These are phyloP conservation scores for Celoporthe dispersa DNA, from an alignment of 2,329 filamentous ascomycete species.

Conservation along the genomic window DNA sequence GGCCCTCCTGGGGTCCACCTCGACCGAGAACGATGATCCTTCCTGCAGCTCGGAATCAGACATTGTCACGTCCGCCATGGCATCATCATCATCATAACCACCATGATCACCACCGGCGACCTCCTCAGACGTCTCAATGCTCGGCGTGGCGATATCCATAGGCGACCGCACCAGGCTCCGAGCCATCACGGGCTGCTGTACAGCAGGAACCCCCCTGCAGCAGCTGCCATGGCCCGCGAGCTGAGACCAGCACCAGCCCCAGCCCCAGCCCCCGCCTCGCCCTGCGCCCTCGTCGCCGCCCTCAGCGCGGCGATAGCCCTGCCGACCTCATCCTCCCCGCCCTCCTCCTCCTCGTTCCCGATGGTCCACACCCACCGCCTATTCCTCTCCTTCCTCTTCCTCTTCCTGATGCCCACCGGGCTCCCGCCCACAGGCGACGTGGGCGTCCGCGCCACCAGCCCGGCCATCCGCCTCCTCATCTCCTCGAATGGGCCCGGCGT, in stretches of 20 bases:
- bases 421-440: slow-evolving; percentile 49
- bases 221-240: neutral
- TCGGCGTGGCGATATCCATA: slow-evolving; percentile 46
- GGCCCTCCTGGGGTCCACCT: slow-evolving; percentile 27
- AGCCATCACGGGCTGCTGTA: slow-evolving; percentile 11
- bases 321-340: slow-evolving; percentile 47
- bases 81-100: neutral
- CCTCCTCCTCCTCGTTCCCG: slow-evolving; percentile 52
- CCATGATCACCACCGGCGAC: slow-evolving; percentile 31
- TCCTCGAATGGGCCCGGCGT: slow-evolving; percentile 68
- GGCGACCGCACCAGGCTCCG: slow-evolving; percentile 28
- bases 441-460: slow-evolving; percentile 48
- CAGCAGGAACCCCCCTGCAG: neutral
- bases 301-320: slow-evolving; percentile 48
- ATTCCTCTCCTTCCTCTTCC: slow-evolving; percentile 64
- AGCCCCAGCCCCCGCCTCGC: slow-evolving; percentile 30
- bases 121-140: slow-evolving; percentile 44
- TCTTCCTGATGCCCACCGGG: slow-evolving; percentile 53
- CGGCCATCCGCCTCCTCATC: slow-evolving; percentile 62
- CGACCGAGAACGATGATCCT: slow-evolving; percentile 43
- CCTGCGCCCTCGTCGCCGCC: slow-evolving; percentile 31
- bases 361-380: slow-evolving; percentile 71
- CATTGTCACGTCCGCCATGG: slow-evolving; percentile 51
- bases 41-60: slow-evolving; percentile 43
- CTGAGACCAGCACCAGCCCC: slow-evolving; percentile 31